A percentile compares a stretch with the other conserved stretches of the same genome.
Evolutionary conservation across 371 early-diverging fungal genomes (phyloP).

Genomic region (Mortierella sp.): DNA sequence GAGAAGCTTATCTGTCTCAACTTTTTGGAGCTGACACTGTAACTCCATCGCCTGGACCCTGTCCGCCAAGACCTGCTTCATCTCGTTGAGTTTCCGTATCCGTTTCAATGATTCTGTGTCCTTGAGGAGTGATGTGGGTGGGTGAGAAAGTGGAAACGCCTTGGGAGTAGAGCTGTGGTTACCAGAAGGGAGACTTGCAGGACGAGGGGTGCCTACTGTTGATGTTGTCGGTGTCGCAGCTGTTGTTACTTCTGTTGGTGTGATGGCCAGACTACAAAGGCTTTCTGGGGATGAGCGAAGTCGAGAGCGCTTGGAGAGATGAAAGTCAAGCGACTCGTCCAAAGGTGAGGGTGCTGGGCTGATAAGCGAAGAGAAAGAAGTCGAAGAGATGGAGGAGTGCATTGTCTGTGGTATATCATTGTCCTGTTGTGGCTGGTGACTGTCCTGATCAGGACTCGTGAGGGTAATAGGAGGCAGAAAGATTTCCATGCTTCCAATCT

Average conservation of each 20-base stretch:
- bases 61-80: background rate
- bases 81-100: background rate
- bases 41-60: background rate
- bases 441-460: background rate
- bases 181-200: background rate
- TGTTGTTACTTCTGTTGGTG: background rate
- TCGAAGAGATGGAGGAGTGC: background rate
- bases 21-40: background rate
- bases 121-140: background rate
- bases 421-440: background rate
- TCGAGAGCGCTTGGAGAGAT: background rate
- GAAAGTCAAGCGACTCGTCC: background rate
- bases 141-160: background rate
- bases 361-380: background rate
- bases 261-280: background rate
- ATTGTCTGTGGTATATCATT: background rate
- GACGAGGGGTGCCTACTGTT: background rate
- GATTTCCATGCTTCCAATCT: background rate
- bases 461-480: background rate
- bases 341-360: background rate
- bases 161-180: background rate
- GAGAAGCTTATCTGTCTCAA: background rate
- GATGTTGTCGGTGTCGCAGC: background rate
- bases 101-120: background rate
- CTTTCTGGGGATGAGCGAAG: background rate